A percentile compares a stretch with the other conserved stretches of the same genome.
These are phyloP conservation scores for Vitis hybrid DNA, from an alignment of 177 flowering plant species.

Conservation along the genomic window DNA sequence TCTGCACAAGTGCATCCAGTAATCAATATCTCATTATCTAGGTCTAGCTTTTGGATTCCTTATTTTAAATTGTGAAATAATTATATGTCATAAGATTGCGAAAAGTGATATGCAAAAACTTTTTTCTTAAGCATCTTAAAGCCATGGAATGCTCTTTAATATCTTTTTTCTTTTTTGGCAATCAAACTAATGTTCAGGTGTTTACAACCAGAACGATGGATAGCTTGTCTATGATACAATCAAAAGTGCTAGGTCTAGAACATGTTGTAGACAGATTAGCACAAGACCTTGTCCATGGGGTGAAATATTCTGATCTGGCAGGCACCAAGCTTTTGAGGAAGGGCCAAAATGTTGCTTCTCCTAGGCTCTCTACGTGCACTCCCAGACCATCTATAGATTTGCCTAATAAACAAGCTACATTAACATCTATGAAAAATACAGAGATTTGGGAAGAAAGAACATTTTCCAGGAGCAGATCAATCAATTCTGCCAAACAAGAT, in stretches of 20 bases:
- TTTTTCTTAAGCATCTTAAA: slow-evolving; percentile 1
- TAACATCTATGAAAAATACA: slow-evolving; percentile 29
- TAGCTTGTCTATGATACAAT: slow-evolving; percentile 59
- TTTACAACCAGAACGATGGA: slow-evolving; percentile 60
- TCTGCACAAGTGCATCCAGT: too few relatives aligned
- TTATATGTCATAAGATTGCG: not conserved
- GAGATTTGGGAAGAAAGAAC: slow-evolving; percentile 50
- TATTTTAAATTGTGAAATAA: too few relatives aligned
- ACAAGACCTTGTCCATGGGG: slow-evolving; percentile 34
- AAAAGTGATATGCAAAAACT: not conserved
- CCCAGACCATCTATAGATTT: slow-evolving; percentile 69
- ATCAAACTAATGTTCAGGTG: slow-evolving; percentile 39
- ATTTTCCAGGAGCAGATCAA: slow-evolving; percentile 33
- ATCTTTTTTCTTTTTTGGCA: not conserved
- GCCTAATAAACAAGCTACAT: slow-evolving; percentile 31
- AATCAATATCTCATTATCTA: too few relatives aligned
- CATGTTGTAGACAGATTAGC: slow-evolving; percentile 54
- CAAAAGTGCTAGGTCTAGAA: slow-evolving; percentile 70
- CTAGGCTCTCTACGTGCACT: slow-evolving; percentile 61
- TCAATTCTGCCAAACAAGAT: slow-evolving; percentile 33
- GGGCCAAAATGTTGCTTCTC: slow-evolving; percentile 44
- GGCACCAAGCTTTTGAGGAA: slow-evolving; percentile 42
- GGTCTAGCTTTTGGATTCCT: not conserved
- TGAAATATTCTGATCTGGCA: slow-evolving; percentile 30
- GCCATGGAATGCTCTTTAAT: not conserved